Conservation (phyloP, 2,329 filamentous ascomycete genomes). For the Neofusicoccum ribis region DNA sequence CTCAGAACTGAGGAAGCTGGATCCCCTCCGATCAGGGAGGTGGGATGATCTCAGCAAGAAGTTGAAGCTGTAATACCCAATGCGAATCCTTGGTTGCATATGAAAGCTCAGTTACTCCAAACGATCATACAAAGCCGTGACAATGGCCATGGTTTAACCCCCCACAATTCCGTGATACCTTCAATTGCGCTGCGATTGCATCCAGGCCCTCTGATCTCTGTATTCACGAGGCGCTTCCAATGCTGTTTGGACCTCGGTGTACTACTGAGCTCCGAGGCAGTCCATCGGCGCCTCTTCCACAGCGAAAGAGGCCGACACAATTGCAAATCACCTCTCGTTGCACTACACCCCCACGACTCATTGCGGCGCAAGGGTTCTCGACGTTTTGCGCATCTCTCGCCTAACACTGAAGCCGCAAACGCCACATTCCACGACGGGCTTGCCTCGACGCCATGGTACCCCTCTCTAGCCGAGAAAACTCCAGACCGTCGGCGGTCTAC, state of each 20-base stretch:
- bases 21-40: slow-evolving; percentile 71
- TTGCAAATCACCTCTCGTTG: background rate
- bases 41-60: slow-evolving; percentile 61
- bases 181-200: too few relatives aligned
- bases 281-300: background rate
- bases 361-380: background rate
- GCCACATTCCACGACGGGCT: background rate
- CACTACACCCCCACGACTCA: background rate
- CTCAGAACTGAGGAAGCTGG: slow-evolving; percentile 64
- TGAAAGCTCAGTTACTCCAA: too few relatives aligned
- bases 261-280: background rate
- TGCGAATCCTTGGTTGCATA: too few relatives aligned
- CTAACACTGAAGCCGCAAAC: background rate
- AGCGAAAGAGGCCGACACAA: background rate
- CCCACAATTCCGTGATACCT: too few relatives aligned
- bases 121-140: too few relatives aligned
- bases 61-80: slow-evolving; percentile 6
- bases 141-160: too few relatives aligned
- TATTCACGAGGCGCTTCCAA: too few relatives aligned
- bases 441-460: background rate
- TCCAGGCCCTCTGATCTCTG: too few relatives aligned
- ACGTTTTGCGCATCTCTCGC: background rate
- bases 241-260: too few relatives aligned
- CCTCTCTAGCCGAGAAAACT: background rate
- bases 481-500: background rate